phyloP scores from a whole-genome alignment of 164 flowering plant genomes.

The Piper longum region DNA sequence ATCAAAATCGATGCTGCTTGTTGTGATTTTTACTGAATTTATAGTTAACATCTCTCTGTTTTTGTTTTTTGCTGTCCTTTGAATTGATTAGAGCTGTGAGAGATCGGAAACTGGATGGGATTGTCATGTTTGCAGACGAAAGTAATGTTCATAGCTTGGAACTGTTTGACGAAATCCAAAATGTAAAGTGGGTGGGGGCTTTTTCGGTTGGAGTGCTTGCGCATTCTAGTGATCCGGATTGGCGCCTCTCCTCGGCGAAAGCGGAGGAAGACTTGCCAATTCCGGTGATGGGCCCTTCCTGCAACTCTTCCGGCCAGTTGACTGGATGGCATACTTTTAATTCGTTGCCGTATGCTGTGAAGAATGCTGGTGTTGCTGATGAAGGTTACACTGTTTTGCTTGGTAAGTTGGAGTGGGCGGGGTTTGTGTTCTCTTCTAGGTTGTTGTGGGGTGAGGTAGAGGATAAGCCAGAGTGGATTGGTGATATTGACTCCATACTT shows the following conservation, averaged over 20 bases:
- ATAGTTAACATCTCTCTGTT: too few relatives aligned
- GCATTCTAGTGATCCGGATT: slow-evolving; percentile 33
- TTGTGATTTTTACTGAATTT: too few relatives aligned
- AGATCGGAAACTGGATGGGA: slow-evolving; percentile 71
- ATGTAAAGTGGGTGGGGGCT: slow-evolving; percentile 81
- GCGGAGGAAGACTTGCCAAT: slow-evolving; percentile 28
- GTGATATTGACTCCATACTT: slow-evolving; percentile 40
- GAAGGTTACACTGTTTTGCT: slow-evolving; percentile 74
- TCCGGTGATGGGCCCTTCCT: slow-evolving; percentile 93
- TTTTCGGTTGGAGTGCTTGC: slow-evolving; percentile 82
- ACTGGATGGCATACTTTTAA: slow-evolving; percentile 89
- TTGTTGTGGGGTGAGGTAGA: slow-evolving; percentile 69
- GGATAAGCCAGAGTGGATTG: slow-evolving; percentile 67
- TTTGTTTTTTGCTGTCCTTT: too few relatives aligned
- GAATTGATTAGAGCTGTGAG: slow-evolving; percentile 47
- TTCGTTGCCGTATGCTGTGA: slow-evolving; percentile 39
- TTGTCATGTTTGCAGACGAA: slow-evolving; percentile 91
- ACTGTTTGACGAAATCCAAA: slow-evolving; percentile 87
- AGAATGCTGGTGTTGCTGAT: slow-evolving; percentile 49
- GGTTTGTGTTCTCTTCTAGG: slow-evolving; percentile 83
- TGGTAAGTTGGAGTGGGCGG: slow-evolving; percentile 84
- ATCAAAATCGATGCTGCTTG: not conserved
- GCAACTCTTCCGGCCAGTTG: slow-evolving; percentile 68
- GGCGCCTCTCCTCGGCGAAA: not conserved
- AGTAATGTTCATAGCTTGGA: slow-evolving; percentile 93